phyloP scores from a whole-genome alignment of 139 green algal genomes.

The Haematococcus lacustris region DNA sequence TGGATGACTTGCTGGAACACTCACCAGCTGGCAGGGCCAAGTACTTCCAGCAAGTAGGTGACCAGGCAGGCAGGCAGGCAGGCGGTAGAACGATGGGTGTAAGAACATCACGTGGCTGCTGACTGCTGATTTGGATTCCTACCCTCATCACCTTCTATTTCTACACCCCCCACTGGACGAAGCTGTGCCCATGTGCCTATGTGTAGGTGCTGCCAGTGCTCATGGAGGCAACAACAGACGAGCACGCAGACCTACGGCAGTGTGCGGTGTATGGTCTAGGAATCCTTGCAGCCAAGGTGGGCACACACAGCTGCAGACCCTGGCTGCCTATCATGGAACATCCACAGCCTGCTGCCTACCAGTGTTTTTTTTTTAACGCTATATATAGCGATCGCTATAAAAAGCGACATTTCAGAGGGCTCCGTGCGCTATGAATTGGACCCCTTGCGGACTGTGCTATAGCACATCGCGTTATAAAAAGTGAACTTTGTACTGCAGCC shows the following conservation, averaged over 20 bases:
- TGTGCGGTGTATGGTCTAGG: slow-evolving; percentile 89
- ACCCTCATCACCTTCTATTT: background rate
- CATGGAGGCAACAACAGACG: slow-evolving; percentile 40
- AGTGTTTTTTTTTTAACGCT: too few relatives aligned
- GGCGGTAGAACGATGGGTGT: background rate
- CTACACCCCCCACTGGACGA: background rate
- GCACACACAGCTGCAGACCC: too few relatives aligned
- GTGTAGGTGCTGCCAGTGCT: slow-evolving; percentile 59
- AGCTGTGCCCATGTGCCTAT: background rate
- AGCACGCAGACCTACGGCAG: slow-evolving; percentile 76
- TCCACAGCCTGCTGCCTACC: too few relatives aligned
- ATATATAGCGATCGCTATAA: too few relatives aligned
- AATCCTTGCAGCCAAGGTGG: slow-evolving; percentile 52
- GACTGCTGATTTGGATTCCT: background rate
- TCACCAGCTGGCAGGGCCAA: background rate
- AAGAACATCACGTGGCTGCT: background rate
- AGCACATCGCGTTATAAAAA: too few relatives aligned
- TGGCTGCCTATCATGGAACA: too few relatives aligned
- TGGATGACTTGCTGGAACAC: slow-evolving; percentile 64
- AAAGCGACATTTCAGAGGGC: too few relatives aligned
- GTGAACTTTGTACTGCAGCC: too few relatives aligned
- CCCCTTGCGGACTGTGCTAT: too few relatives aligned
- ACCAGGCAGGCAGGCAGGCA: background rate
- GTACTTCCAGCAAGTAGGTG: background rate
- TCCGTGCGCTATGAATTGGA: too few relatives aligned